Base-by-base conservation (phyloP, 2,329 filamentous ascomycete genomes). In the Ascochyta pisi region DNA sequence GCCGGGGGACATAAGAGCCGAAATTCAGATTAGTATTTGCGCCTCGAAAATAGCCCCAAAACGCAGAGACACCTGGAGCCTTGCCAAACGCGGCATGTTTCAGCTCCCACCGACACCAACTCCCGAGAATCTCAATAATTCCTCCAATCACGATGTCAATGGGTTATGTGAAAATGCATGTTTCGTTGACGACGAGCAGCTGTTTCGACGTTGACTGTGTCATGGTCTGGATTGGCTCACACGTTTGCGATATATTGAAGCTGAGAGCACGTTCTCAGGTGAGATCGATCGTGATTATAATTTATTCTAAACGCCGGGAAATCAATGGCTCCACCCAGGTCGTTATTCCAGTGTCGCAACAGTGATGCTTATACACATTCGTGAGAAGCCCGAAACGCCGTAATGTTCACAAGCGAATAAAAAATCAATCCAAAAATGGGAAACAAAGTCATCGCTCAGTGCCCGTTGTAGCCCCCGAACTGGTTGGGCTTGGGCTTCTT, bases 401-500 rank as follows among this genome's bases (percentile, higher is more conserved):
- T 10, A 5, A 33, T 48, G 34, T 39, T 26, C 19, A 43, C 33
- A 48, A 43, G 38, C 23, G 8, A 19, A 19, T 19, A 19, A 19
- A 19, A 3, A 2, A 16, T 38, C 8, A 51, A 42, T 7, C 7
- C 22, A 38, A 22, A 9, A 35, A 33, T 2, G 9, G 24, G 27
- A 12, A 34, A 27, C 5, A 16, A 5, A 7, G 13, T 3, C 39
- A 13, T 2, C 24, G 4, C 47, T 57, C 26, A 61, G 43, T 52
- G 53, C 13, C 52, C 43, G n/a, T 59, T 62, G 38, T 50, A 59
- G 29, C 58, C 55, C 23, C 51, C 52, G 13, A 57, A 37, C 24
- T 55, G 56, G 39, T 50, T 35, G 41, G 62, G 46, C 62, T 70
- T 68, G 29, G 68, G 65, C 62, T 78, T 77, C 74, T 85, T 85